Conservation (phyloP, 176 grass and related monocot species). For the Paspalum vaginatum region DNA sequence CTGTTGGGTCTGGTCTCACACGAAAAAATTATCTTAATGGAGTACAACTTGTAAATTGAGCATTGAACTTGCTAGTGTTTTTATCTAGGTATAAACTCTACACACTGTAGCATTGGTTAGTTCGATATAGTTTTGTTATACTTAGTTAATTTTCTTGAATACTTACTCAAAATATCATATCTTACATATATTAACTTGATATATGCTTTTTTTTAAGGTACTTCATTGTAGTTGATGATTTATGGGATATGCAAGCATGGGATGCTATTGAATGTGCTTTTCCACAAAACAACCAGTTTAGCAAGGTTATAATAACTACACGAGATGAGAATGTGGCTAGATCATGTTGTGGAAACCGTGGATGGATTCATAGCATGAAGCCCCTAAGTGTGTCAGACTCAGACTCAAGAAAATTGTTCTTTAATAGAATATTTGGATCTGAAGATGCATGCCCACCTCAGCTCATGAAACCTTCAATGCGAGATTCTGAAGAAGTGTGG, state of each 20-base stretch:
- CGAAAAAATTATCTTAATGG: too few relatives aligned
- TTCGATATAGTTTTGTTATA: background rate
- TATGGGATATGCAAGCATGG: background rate
- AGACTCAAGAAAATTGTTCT: conserved; percentile 16
- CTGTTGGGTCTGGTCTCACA: too few relatives aligned
- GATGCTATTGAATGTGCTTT: background rate
- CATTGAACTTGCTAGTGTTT: too few relatives aligned
- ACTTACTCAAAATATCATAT: background rate
- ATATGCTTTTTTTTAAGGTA: background rate
- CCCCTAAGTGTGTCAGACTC: background rate
- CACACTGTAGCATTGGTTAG: too few relatives aligned
- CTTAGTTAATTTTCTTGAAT: background rate
- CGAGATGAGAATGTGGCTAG: background rate
- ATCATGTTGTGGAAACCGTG: background rate
- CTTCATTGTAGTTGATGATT: conserved; percentile 9
- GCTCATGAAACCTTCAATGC: background rate
- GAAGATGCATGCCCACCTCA: background rate
- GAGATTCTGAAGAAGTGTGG: background rate
- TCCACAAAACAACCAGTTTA: background rate
- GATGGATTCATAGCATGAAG: background rate
- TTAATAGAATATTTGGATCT: conserved; percentile 13
- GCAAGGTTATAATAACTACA: conserved; percentile 22
- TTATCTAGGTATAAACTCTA: too few relatives aligned
- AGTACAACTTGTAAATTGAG: too few relatives aligned
- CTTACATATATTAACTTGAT: background rate